Evolutionary conservation across 768 basidiomycete genomes (phyloP), one percentile per base, ranked within the genome.

Genomic region (Galerina marginata): DNA sequence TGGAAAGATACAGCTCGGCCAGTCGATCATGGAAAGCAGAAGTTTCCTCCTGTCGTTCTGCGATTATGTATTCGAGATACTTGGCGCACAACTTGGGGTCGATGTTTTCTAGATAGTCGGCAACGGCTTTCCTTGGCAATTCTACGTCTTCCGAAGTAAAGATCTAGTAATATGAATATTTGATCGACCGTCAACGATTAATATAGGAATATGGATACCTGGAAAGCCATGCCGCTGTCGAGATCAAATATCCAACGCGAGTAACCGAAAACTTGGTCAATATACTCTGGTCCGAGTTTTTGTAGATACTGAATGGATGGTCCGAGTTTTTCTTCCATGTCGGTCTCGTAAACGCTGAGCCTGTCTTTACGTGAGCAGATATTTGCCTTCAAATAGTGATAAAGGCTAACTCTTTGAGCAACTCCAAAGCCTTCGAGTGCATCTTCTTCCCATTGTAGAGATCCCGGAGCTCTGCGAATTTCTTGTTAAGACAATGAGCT

Each of bases 81-180:
- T 86, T 83, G 2, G 85, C 79, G 65, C 91, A 93, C 15, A 93
- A 73, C n/a, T 79, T 75, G 3, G 81, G 85, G 63, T 90, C 85
- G 37, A 95, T 80, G 29, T 77, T 78, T 62, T 94, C 90, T 23
- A 99, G 83, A 71, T 89, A 95, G 59, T 88, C 83, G 10, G 89
- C 87, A 3, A 97, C 93, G 0, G 80, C 81, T 36, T 83, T 79
- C 2, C 88, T 85, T 20, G 97, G 95, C 15, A 99, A 82, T 59
- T 96, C 95, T 6, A 91, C 91, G 59, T 98, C 95, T 68, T 98
- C 96, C 0, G 96, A 95, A 2, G 90, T 94, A 70, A 99, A 99
- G 43, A 99, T 93, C 95, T 97, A 65, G 15, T 6, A 3, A 10
- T 26, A 12, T 4, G 6, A 26, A 40, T 25, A 26, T 33, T 29